Conservation (phyloP, 2,329 filamentous ascomycete genomes). For the Diplodia sapinea region DNA sequence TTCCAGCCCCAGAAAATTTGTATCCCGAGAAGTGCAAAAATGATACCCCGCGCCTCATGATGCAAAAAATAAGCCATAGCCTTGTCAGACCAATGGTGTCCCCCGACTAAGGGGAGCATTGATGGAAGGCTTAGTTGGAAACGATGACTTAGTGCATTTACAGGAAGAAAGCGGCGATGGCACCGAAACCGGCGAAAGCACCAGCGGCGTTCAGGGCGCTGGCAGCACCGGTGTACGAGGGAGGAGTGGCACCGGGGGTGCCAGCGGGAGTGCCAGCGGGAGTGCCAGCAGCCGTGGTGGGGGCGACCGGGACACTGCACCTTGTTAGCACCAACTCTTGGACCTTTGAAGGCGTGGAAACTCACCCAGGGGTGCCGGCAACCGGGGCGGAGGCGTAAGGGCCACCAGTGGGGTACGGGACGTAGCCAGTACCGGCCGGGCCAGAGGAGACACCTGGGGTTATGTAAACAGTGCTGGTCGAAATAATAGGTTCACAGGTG, state of each 20-base stretch:
- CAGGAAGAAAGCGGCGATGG: constrained; percentile 51
- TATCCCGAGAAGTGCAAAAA: constrained; percentile 29
- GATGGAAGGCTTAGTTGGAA: constrained; percentile 27
- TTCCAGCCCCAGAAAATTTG: constrained; percentile 23
- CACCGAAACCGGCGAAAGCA: constrained; percentile 50
- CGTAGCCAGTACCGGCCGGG: constrained; percentile 28
- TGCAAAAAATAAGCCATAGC: constrained; percentile 29
- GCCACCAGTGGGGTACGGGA: constrained; percentile 57
- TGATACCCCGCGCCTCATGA: constrained; percentile 27
- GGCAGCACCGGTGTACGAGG: constrained; percentile 49
- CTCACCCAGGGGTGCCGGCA: constrained; percentile 44
- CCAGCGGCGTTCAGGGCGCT: constrained; percentile 45
- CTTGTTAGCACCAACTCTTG: constrained; percentile 33
- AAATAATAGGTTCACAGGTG: constrained; percentile 20
- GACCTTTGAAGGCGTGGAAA: constrained; percentile 18
- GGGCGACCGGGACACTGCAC: constrained; percentile 40
- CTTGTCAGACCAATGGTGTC: constrained; percentile 22
- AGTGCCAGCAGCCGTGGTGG: constrained; percentile 35
- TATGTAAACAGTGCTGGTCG: constrained; percentile 31
- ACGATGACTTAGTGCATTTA: constrained; percentile 45
- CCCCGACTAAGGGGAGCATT: constrained; percentile 17
- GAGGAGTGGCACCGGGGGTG: constrained; percentile 31
- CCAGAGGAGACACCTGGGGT: constrained; percentile 29
- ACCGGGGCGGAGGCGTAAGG: constrained; percentile 32
- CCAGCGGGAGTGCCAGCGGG: constrained; percentile 29